These are phyloP conservation scores for Pouteria glomerata DNA, from an alignment of 148 eudicot species.

Conservation along the genomic window DNA sequence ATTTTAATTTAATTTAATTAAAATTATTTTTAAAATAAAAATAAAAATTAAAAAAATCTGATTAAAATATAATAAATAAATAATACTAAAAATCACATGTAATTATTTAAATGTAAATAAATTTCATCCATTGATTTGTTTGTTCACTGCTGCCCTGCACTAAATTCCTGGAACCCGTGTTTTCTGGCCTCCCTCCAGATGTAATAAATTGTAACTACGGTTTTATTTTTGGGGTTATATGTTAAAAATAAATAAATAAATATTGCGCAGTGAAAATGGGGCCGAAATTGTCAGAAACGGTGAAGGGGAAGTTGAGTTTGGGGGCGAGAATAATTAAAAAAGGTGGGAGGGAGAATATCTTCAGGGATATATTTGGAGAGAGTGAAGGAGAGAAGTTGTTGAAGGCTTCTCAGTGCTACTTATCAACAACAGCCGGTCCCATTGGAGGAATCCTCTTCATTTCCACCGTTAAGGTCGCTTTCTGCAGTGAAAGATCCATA, in stretches of 20 bases:
- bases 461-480: constrained; percentile 25
- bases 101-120: no score
- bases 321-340: constrained; percentile 23
- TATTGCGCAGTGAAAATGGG: constrained; percentile 26
- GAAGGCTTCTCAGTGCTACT: constrained; percentile 34
- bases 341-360: constrained; percentile 32
- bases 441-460: constrained; percentile 32
- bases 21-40: no score
- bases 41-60: no score
- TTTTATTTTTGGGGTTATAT: not conserved
- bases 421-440: constrained; percentile 32
- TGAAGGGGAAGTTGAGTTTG: constrained; percentile 27
- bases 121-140: no score
- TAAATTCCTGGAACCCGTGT: no score
- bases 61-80: no score
- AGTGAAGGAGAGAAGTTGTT: constrained; percentile 25
- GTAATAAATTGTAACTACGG: no score
- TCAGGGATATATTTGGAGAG: constrained; percentile 22
- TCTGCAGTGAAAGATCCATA: constrained; percentile 29
- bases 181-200: no score
- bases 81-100: no score
- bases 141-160: no score
- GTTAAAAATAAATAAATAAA: not conserved
- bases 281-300: constrained; percentile 26
- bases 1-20: no score